Base-by-base conservation (phyloP, 352 stramenopile species). In the Paralagenidium karlingii region DNA sequence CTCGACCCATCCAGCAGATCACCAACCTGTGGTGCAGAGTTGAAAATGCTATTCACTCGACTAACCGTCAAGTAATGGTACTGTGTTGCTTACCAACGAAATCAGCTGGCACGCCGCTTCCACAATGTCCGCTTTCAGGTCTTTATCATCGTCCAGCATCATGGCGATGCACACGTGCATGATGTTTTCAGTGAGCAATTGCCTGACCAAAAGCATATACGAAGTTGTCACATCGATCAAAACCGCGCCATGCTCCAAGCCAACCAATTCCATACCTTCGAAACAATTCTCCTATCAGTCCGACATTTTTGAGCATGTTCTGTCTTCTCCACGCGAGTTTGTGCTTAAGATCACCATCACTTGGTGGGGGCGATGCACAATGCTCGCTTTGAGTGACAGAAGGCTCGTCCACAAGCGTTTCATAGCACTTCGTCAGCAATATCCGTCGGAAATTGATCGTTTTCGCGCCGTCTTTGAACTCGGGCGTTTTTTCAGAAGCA, bases 131-230 rank as follows among this genome's bases (percentile, higher is more conserved):
- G 55, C 40, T 42, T 83, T 59, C 16, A 67, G 70, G 11, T 78
- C 65, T 10, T 66, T 44, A 40, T 88, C 71, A 26, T 83, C 55
- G 16, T 88, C 75, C 15, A 88, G 65, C 71, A 86, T 86, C 70
- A 88, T 84, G 13, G 71, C 70, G 25, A 88, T 60, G 34, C 68
- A 84, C 24, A 88, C 75, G 45, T 88, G 75, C 68, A 88, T 86
- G 37, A 85, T 68, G 34, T 88, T 88, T 38, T 88, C 75, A 6
- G 71, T 85, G 24, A 88, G 58, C 29, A 88, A 34, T 45, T 88
- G 71, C 8, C 75, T n/a, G n/a, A n/a, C n/a, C n/a, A n/a, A 38
- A 44, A 15, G 16, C 8, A 19, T 18, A 36, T 8, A 36, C 7
- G 13, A n/a, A 6, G 30, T 21, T 6, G 30, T 16, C 30, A 18